Conservation (phyloP, 768 basidiomycete genomes). For the Tylopilus balloui region DNA sequence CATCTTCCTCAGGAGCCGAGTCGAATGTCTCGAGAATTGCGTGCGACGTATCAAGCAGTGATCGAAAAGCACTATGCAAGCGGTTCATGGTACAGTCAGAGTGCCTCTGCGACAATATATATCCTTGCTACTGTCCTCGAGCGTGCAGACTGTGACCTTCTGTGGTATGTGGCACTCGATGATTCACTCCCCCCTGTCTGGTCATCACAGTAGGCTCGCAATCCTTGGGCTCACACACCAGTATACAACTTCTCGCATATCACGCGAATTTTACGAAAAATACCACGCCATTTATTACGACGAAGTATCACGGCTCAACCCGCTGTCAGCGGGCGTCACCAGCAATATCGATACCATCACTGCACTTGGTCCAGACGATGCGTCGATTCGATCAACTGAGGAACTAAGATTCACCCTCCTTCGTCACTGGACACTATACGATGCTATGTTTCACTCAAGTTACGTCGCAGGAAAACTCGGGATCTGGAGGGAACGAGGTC, state of each 20-base stretch:
- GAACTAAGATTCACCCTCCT: slow-evolving; percentile 94
- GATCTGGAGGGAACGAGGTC: slow-evolving; percentile 93
- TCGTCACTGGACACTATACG: slow-evolving; percentile 97
- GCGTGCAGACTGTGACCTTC: slow-evolving; percentile 86
- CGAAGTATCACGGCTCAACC: slow-evolving; percentile 90
- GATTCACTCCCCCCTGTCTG: background rate
- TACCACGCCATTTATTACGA: slow-evolving; percentile 79
- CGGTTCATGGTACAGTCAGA: slow-evolving; percentile 87
- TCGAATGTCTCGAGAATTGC: slow-evolving; percentile 67
- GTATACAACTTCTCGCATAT: slow-evolving; percentile 83
- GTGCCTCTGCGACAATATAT: slow-evolving; percentile 85
- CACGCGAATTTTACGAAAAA: slow-evolving; percentile 78
- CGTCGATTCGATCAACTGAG: slow-evolving; percentile 73
- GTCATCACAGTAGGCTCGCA: slow-evolving; percentile 60
- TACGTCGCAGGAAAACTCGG: slow-evolving; percentile 94
- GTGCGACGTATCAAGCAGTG: slow-evolving; percentile 54
- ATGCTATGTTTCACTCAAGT: slow-evolving; percentile 96
- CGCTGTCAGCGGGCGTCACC: slow-evolving; percentile 40
- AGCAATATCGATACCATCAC: slow-evolving; percentile 41
- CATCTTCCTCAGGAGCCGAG: slow-evolving; percentile 38
- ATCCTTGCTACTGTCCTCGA: slow-evolving; percentile 87
- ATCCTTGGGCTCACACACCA: slow-evolving; percentile 93
- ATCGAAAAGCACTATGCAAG: slow-evolving; percentile 79
- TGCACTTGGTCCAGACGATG: slow-evolving; percentile 76
- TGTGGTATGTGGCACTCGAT: slow-evolving; percentile 58